Conservation (phyloP, 306 rosid species). For the Macrotyloma uniflorum region DNA sequence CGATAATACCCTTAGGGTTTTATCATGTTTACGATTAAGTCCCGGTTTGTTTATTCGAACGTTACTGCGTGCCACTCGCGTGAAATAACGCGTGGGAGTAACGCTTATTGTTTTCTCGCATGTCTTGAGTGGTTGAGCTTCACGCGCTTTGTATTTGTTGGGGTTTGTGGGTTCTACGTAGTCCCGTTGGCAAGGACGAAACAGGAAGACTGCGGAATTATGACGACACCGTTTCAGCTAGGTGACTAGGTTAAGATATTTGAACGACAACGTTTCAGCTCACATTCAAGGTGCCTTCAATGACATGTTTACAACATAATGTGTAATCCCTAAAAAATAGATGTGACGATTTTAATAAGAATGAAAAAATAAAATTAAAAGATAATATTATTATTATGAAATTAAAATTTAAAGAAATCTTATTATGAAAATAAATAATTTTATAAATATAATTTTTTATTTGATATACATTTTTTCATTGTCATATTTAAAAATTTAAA, state of each 20-base stretch:
- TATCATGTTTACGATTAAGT: not conserved
- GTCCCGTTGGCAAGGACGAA: not conserved
- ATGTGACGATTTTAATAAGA: no score
- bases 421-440: no score
- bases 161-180: not conserved
- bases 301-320: no score
- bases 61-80: not conserved
- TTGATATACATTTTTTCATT: no score
- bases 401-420: no score
- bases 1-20: not conserved
- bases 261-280: not conserved
- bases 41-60: not conserved
- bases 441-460: no score
- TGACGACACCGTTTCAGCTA: not conserved
- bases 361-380: no score
- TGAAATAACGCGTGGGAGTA: rapidly evolving
- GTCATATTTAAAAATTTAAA: no score
- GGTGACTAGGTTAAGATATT: not conserved
- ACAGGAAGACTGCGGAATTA: not conserved
- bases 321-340: no score
- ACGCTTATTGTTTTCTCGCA: not conserved
- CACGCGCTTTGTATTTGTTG: not conserved
- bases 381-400: no score
- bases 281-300: no score
- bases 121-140: not conserved